These are phyloP conservation scores for Colletotrichum tofieldiae DNA, from an alignment of 2,329 filamentous ascomycete species.

Conservation along the genomic window DNA sequence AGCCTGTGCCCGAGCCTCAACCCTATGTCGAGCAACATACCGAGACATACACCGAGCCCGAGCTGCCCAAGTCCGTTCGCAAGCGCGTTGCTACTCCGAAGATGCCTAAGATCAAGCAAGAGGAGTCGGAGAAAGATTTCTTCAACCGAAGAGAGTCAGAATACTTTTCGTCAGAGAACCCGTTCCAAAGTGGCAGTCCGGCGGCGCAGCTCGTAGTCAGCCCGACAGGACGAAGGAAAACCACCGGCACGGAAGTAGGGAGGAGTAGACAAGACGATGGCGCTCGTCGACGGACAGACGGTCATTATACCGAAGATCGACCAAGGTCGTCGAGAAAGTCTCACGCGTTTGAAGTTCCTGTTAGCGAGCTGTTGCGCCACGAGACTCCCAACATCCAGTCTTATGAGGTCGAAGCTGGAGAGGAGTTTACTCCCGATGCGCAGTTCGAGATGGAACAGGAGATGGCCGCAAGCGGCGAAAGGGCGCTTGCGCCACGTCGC, in stretches of 20 bases:
- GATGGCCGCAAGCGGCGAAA: conserved; percentile 70
- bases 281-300: conserved; percentile 62
- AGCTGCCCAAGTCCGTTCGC: conserved; percentile 59
- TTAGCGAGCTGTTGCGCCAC: conserved; percentile 57
- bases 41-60: conserved; percentile 68
- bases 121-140: conserved; percentile 67
- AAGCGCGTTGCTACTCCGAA: conserved; percentile 67
- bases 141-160: conserved; percentile 54
- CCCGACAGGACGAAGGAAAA: conserved; percentile 65
- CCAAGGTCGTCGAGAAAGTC: conserved; percentile 54
- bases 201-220: conserved; percentile 68
- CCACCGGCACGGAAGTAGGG: conserved; percentile 51
- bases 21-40: conserved; percentile 61
- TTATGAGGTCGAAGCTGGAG: conserved; percentile 75
- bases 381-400: conserved; percentile 50
- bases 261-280: conserved; percentile 51
- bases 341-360: conserved; percentile 72
- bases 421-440: conserved; percentile 95
- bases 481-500: conserved; percentile 60
- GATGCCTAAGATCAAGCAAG: conserved; percentile 62
- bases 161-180: conserved; percentile 88
- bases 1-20: conserved; percentile 47
- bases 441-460: conserved; percentile 85
- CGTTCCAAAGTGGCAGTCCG: conserved; percentile 90
- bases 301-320: conserved; percentile 31